phyloP scores from a whole-genome alignment of 2,329 filamentous ascomycete species.

The Botrytis sinoallii region DNA sequence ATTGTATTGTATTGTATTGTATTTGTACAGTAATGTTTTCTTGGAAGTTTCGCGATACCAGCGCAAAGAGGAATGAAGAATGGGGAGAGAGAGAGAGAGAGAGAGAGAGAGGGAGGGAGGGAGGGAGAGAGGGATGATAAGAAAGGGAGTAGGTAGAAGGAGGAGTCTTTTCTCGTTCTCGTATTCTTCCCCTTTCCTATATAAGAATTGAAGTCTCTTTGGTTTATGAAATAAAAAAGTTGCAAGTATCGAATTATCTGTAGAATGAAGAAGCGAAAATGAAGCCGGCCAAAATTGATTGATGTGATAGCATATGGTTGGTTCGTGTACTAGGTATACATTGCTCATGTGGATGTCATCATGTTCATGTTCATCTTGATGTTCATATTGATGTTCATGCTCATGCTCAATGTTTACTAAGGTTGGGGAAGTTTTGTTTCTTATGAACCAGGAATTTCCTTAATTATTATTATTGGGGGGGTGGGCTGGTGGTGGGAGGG shows the following conservation, averaged over 20 bases:
- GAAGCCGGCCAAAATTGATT: neutral
- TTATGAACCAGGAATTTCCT: neutral
- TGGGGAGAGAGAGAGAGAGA: neutral
- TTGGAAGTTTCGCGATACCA: constrained; percentile 9
- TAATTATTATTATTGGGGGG: neutral
- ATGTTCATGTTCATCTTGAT: neutral
- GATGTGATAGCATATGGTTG: neutral
- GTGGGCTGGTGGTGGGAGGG: no score
- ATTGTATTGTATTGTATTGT: neutral
- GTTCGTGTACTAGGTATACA: neutral
- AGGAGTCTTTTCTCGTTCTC: neutral
- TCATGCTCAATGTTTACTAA: neutral
- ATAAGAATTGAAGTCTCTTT: neutral
- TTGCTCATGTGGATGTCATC: constrained; percentile 5
- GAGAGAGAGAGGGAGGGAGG: neutral
- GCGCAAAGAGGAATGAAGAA: constrained; percentile 17
- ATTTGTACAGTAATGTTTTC: neutral
- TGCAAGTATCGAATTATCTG: neutral
- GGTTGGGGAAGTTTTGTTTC: neutral
- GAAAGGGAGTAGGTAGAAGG: neutral
- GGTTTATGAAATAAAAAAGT: neutral
- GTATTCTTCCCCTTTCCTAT: neutral
- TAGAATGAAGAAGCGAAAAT: neutral
- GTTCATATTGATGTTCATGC: neutral
- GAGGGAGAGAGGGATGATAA: neutral